Evolutionary conservation across 805 yeast species (phyloP).

Genomic region (Candida quercuum): DNA sequence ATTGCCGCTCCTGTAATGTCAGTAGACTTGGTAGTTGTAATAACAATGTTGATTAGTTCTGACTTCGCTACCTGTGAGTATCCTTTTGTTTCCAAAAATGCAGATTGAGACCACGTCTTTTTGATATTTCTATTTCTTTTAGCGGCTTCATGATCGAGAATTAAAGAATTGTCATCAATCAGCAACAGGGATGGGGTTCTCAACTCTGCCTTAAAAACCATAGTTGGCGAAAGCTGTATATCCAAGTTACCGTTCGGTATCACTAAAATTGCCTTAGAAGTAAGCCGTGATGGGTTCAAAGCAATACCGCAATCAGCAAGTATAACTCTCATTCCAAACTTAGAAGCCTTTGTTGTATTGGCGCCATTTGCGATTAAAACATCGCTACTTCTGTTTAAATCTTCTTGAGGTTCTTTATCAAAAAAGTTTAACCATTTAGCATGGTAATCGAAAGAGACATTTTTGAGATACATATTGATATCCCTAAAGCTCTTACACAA

Average conservation of each 20-base stretch:
- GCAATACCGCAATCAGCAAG: conserved; percentile 53
- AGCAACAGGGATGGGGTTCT: conserved; percentile 47
- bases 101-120: conserved; percentile 35
- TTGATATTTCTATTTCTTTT: conserved; percentile 18
- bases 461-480: conserved; percentile 40
- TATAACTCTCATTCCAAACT: conserved; percentile 17
- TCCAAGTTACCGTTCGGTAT: conserved; percentile 52
- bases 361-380: too few species aligned
- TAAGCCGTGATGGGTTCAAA: conserved; percentile 55
- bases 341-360: conserved; percentile 3
- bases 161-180: conserved; percentile 53
- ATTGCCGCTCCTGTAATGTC: conserved; percentile 17
- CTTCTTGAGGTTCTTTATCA: conserved; percentile 25
- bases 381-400: conserved; percentile 7
- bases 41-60: conserved; percentile 23
- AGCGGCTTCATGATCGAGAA: conserved; percentile 26
- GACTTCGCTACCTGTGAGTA: conserved; percentile 47
- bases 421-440: conserved; percentile 52
- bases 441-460: conserved; percentile 49
- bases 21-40: conserved; percentile 21
- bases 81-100: conserved; percentile 41
- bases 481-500: conserved; percentile 30
- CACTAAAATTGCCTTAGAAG: conserved; percentile 46
- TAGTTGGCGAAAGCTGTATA: conserved; percentile 31
- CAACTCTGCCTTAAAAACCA: conserved; percentile 38